Percentiles rank a stretch among this genome's conserved stretches.
Evolutionary conservation across 2,329 filamentous ascomycete genomes (phyloP).

Genomic region (Coniochaeta hoffmannii): DNA sequence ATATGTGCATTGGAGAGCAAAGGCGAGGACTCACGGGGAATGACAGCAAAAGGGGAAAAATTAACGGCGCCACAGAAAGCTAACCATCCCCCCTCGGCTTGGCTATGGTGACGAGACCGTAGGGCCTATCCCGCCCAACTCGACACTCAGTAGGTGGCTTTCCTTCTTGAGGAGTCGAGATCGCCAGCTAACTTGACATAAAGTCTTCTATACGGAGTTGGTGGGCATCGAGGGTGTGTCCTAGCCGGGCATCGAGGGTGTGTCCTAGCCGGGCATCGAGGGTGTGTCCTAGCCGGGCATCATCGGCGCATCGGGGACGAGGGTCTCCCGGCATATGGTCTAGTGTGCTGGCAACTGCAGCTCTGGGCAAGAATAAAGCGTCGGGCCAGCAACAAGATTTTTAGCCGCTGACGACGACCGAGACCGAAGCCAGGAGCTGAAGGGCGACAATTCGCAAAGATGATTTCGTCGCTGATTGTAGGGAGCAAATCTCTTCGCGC

Average conservation of each 20-base stretch:
- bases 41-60: neutral
- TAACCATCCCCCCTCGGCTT: slow-evolving; percentile 1
- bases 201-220: slow-evolving; percentile 4
- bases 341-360: too few relatives aligned
- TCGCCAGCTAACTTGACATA: neutral
- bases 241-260: too few relatives aligned
- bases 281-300: neutral
- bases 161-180: neutral
- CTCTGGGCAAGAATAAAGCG: too few relatives aligned
- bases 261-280: too few relatives aligned
- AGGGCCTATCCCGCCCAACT: slow-evolving; percentile 3
- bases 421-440: too few relatives aligned
- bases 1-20: slow-evolving; percentile 4
- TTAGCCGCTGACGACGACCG: too few relatives aligned
- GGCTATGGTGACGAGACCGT: neutral
- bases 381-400: too few relatives aligned
- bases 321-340: too few relatives aligned
- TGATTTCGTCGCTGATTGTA: too few relatives aligned
- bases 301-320: neutral
- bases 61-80: neutral
- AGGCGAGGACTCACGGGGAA: neutral
- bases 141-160: slow-evolving; percentile 1
- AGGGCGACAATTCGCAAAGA: too few relatives aligned
- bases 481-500: too few relatives aligned
- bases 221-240: slow-evolving; percentile 1